A percentile compares a stretch with the other conserved stretches of the same genome.
Evolutionary conservation across 2,329 filamentous ascomycete species (phyloP).

Genomic region (Hymenotorrendiella dingleyae): DNA sequence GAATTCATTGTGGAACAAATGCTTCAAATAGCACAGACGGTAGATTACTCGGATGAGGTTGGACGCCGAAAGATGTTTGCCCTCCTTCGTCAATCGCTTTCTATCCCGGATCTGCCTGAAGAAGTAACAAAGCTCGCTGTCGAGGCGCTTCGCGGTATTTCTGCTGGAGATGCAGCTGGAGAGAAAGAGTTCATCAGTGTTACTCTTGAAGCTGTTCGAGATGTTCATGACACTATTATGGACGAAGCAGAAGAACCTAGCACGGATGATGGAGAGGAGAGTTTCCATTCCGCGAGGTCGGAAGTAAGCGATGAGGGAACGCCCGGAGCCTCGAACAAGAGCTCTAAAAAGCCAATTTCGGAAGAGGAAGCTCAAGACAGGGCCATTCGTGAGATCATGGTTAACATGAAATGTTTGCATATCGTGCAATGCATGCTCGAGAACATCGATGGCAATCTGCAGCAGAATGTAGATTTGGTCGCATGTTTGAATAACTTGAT

Average conservation of each 20-base stretch:
- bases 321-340: conserved; percentile 37
- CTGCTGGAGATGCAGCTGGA: conserved; percentile 65
- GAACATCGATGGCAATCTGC: conserved; percentile 81
- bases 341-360: conserved; percentile 39
- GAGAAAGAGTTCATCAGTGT: conserved; percentile 80
- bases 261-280: conserved; percentile 62
- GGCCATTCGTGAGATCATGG: conserved; percentile 83
- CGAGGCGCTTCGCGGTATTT: conserved; percentile 76
- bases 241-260: conserved; percentile 46
- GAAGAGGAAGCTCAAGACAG: conserved; percentile 63
- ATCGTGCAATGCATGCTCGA: conserved; percentile 97
- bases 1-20: conserved; percentile 96
- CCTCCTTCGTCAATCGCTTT: conserved; percentile 77
- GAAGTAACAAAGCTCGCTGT: conserved; percentile 86
- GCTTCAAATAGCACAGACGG: conserved; percentile 81
- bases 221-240: conserved; percentile 91
- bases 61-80: conserved; percentile 94
- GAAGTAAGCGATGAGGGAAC: conserved; percentile 67
- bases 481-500: conserved; percentile 98
- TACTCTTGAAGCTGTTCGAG: conserved; percentile 87
- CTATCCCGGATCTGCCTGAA: conserved; percentile 81
- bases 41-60: conserved; percentile 97
- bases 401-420: conserved; percentile 97
- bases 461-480: conserved; percentile 85
- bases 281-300: conserved; percentile 89